Base-by-base conservation (phyloP, 2,329 filamentous ascomycete species). In the Setomelanomma holmii region DNA sequence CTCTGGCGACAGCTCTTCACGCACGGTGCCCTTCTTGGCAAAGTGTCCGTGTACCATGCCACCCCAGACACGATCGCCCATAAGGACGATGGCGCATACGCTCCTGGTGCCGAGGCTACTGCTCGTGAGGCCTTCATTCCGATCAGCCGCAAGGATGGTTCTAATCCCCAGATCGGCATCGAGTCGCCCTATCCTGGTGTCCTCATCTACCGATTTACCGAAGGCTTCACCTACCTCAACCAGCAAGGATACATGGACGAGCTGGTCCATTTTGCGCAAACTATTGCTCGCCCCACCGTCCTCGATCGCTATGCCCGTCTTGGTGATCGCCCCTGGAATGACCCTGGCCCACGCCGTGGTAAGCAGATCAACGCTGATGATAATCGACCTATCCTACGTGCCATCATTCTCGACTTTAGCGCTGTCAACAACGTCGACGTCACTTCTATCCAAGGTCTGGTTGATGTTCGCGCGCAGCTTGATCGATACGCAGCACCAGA, bases 201-300 rank as follows among this genome's bases (percentile, higher is more conserved):
- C 61, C 96, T 98, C 76, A 96, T 98, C 68, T 98, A 96, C 79
- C 87, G 93, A 39, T 97, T 98, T 75, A 89, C 90, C 0, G 93
- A 98, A 77, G 91, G 93, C 38, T 96, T 96, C 82, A 96, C 95
- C 76, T 99, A 98, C 68, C 91, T 93, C 54, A 99, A 96, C 64
- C 92, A 92, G 17, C 91, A 91, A 67, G 88, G 91, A 71, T 92
- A 96, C 59, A 85, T 96, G 50, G 92, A 97, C 67, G 85, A 91
- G 67, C 69, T 81, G 42, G 68, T 76, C 1, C 58, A 73, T 3
- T 64, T 68, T 5, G 78, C 80, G n/a, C 78, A 81, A 56, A 65
- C 71, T 38, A 78, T 87, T 54, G 96, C 93, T 2, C 86, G 89
- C 33, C 88, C 91, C 24, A 96, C 91, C 1, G 90, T 89, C 58